phyloP scores from a whole-genome alignment of 2,329 filamentous ascomycete species.

The Colletotrichum horii region DNA sequence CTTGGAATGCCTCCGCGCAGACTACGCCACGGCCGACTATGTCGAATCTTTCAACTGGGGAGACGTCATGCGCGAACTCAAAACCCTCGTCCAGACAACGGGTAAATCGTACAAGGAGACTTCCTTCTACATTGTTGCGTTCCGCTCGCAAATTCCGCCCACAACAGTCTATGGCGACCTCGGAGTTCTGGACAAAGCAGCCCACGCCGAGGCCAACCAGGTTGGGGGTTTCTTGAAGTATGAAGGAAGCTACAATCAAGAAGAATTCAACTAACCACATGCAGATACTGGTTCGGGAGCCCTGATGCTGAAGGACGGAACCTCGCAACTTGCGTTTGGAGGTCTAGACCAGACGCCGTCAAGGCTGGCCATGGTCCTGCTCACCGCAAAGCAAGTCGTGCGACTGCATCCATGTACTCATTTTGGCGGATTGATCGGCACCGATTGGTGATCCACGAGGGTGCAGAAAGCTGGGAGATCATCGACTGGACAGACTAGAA shows the following conservation, averaged over 20 bases:
- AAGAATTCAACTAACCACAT: conserved; percentile 18
- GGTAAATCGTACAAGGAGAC: conserved; percentile 64
- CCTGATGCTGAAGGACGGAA: conserved; percentile 75
- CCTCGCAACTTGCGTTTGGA: conserved; percentile 80
- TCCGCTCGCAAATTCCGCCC: conserved; percentile 74
- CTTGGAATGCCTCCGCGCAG: conserved; percentile 65
- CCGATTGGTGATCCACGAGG: conserved; percentile 71
- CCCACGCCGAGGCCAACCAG: conserved; percentile 79
- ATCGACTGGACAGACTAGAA: conserved; percentile 56
- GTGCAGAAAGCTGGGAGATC: conserved; percentile 67
- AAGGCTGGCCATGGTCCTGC: conserved; percentile 65
- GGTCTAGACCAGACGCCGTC: conserved; percentile 62
- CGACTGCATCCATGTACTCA: conserved; percentile 64
- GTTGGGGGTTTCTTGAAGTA: conserved; percentile 82
- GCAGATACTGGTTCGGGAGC: conserved; percentile 84
- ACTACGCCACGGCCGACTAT: conserved; percentile 82
- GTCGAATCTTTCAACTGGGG: conserved; percentile 78
- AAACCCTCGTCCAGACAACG: conserved; percentile 50
- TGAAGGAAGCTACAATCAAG: neutral
- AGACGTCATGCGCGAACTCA: conserved; percentile 64
- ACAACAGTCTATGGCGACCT: conserved; percentile 68
- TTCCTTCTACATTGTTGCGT: conserved; percentile 84
- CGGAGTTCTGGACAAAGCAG: conserved; percentile 75
- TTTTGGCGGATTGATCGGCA: conserved; percentile 76
- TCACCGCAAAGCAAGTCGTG: conserved; percentile 69